These are phyloP conservation scores for Clonostachys rhizophaga DNA, from an alignment of 2,329 filamentous ascomycete species.

Conservation along the genomic window DNA sequence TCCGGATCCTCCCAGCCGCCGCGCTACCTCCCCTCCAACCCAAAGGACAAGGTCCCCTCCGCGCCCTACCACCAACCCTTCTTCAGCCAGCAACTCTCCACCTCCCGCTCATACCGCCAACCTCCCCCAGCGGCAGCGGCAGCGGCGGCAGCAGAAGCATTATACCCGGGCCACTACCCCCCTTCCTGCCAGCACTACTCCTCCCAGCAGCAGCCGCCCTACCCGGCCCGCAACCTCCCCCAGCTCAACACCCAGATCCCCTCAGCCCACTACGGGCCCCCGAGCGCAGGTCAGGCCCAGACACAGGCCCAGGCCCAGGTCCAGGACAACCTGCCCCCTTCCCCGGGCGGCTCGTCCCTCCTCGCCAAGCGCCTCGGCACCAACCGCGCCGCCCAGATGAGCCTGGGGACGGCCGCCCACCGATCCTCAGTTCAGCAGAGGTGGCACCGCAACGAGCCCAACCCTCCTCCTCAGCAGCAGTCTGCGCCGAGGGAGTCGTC, in stretches of 20 bases:
- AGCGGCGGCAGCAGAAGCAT: conserved; percentile 3
- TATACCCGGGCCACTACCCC: conserved; percentile 5
- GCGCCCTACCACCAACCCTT: conserved; percentile 5
- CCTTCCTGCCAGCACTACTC: not conserved
- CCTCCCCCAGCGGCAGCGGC: conserved; percentile 1
- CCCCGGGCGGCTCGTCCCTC: conserved; percentile 32
- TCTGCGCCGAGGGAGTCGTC: too few species aligned
- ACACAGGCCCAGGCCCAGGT: conserved; percentile 1
- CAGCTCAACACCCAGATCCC: conserved; percentile 2
- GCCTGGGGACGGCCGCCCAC: conserved; percentile 16
- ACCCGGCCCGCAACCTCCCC: conserved; percentile 8
- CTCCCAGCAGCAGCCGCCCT: conserved; percentile 13
- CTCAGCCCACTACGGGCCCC: conserved; percentile 1
- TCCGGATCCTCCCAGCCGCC: not conserved
- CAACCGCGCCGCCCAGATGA: conserved; percentile 41
- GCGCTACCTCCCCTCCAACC: conserved; percentile 8
- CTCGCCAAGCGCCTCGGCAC: conserved; percentile 47
- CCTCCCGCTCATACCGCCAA: conserved; percentile 3
- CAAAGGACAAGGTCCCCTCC: not conserved
- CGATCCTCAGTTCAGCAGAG: not conserved
- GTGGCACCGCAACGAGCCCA: conserved; percentile 4
- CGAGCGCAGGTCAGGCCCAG: not conserved
- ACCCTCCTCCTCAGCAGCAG: too few species aligned
- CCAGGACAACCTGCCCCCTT: conserved; percentile 2
- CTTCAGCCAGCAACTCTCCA: conserved; percentile 7